phyloP scores from a whole-genome alignment of 1,139 yeast species.

The Kluyveromyces marxianus region DNA sequence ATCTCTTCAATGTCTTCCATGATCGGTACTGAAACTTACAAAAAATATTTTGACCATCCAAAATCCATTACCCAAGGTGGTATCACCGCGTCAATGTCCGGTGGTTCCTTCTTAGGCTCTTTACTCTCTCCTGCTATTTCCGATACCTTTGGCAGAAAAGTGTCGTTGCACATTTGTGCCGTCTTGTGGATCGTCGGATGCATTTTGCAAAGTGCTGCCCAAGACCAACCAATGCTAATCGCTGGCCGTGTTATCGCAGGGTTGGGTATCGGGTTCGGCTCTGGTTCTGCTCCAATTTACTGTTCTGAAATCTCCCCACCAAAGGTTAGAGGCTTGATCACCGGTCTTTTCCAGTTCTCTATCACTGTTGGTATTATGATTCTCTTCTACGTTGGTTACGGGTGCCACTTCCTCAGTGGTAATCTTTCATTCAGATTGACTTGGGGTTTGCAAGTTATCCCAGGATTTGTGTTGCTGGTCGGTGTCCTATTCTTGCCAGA shows the following conservation, averaged over 20 bases:
- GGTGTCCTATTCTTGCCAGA: constrained; percentile 48
- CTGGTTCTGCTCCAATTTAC: constrained; percentile 52
- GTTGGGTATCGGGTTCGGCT: constrained; percentile 51
- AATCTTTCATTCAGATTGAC: constrained; percentile 42
- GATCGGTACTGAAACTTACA: constrained; percentile 38
- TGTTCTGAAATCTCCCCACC: constrained; percentile 59
- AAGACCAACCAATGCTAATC: constrained; percentile 33
- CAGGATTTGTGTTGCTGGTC: constrained; percentile 40
- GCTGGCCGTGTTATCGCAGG: constrained; percentile 50
- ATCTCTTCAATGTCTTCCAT: constrained; percentile 59
- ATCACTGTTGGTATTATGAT: constrained; percentile 36
- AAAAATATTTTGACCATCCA: constrained; percentile 37
- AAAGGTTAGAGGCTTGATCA: constrained; percentile 55
- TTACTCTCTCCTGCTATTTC: constrained; percentile 42
- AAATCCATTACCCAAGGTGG: constrained; percentile 47
- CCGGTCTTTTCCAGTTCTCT: constrained; percentile 56
- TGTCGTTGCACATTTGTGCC: constrained; percentile 42
- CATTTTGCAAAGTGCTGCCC: constrained; percentile 36
- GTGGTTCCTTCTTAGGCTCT: constrained; percentile 54
- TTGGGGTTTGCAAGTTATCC: constrained; percentile 49
- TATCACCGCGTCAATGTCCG: constrained; percentile 53
- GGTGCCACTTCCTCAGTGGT: constrained; percentile 40
- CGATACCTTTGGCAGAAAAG: constrained; percentile 55
- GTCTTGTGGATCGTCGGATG: constrained; percentile 42
- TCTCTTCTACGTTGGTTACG: constrained; percentile 54